Percentiles rank a stretch among this genome's conserved stretches.
phyloP scores from a whole-genome alignment of 1,284 basidiomycete genomes.

The Phellinidium pouzarii region DNA sequence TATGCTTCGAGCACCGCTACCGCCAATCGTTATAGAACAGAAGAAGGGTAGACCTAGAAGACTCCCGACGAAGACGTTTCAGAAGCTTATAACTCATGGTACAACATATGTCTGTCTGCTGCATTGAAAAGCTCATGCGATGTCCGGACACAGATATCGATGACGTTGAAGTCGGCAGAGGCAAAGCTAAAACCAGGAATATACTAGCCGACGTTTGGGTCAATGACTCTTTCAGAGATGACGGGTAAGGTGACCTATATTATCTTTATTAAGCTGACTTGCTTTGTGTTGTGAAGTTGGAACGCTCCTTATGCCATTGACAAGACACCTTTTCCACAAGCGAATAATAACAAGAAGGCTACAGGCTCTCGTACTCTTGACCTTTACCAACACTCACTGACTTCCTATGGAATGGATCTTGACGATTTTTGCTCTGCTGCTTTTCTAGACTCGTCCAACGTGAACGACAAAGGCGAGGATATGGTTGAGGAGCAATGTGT shows the following conservation, averaged over 20 bases:
- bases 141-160: neutral
- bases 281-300: neutral
- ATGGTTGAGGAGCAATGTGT: slow-evolving; percentile 9
- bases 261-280: neutral
- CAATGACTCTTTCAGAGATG: slow-evolving; percentile 3
- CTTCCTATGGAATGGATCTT: slow-evolving; percentile 4
- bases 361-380: neutral
- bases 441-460: neutral
- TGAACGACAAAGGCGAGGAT: slow-evolving; percentile 4
- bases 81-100: neutral
- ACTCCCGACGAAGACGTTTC: neutral
- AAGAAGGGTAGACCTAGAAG: neutral
- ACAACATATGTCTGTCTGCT: neutral
- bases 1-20: slow-evolving; percentile 3
- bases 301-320: neutral
- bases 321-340: neutral
- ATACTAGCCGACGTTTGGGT: slow-evolving; percentile 7
- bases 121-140: neutral
- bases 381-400: slow-evolving; percentile 2
- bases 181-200: neutral
- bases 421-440: slow-evolving; percentile 15
- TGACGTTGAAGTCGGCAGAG: slow-evolving; percentile 9
- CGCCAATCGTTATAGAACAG: neutral
- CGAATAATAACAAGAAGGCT: neutral
- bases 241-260: slow-evolving; percentile 1